phyloP scores from a whole-genome alignment of 768 basidiomycete species.

The Cystofilobasidium bisporidii region DNA sequence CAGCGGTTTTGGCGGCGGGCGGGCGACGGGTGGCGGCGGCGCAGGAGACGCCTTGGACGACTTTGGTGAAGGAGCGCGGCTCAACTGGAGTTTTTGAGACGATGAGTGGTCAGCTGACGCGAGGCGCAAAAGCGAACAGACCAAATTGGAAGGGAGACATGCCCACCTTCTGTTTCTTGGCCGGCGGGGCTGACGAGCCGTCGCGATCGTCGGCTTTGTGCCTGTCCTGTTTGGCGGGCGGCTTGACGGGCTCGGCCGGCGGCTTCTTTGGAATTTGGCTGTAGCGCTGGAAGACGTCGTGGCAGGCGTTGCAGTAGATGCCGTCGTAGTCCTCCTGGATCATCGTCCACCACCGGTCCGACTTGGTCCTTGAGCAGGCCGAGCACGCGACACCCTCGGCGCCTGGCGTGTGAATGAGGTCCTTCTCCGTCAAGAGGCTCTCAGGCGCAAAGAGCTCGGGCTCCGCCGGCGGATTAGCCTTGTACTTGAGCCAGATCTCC shows the following conservation, averaged over 20 bases:
- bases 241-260: neutral
- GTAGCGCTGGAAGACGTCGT: conserved; percentile 11
- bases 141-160: too few relatives aligned
- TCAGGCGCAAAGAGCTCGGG: neutral
- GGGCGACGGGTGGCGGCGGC: neutral
- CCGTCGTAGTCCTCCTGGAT: conserved; percentile 12
- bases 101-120: neutral
- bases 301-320: conserved; percentile 16
- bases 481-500: neutral
- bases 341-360: conserved; percentile 25
- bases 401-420: neutral
- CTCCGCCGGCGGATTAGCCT: neutral
- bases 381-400: neutral
- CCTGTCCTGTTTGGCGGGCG: neutral
- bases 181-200: neutral
- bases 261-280: conserved; percentile 8
- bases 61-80: neutral
- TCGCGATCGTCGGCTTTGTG: neutral
- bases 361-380: conserved; percentile 3
- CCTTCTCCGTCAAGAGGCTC: conserved; percentile 3
- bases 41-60: neutral
- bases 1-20: neutral
- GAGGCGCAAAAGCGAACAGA: too few relatives aligned
- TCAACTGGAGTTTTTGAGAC: neutral
- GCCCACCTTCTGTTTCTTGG: neutral